Base-by-base conservation (phyloP, 768 basidiomycete species). In the Serendipita indica region DNA sequence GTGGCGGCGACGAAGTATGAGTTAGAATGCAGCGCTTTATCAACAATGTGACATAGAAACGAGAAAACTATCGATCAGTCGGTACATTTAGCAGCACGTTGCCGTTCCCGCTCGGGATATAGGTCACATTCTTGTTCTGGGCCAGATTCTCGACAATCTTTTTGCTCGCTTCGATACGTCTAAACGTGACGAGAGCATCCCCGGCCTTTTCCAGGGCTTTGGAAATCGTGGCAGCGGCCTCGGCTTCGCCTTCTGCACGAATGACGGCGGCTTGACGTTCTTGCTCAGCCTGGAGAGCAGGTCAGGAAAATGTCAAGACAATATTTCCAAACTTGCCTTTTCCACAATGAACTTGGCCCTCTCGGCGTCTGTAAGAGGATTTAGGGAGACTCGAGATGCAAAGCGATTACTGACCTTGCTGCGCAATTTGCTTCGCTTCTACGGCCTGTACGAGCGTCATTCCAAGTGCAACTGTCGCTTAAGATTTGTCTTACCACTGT, bases 331-430 rank as follows among this genome's bases (percentile, higher is more conserved):
- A 65, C 75, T 58, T 61, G 89, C 91, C 79, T 96, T 97, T 75
- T 99, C 96, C 62, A 99, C 96, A 63, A 98, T 88, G 71, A 97
- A 99, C 72, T 97, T 98, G 60, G 96, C 96, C 33, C 96, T 83
- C 73, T 99, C 96, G 62, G 96, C 96, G 72, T 98, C 94, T 92
- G 64, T 28, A 35, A 35, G 12, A 12, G 45, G 33, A 41, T 57
- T 57, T 56, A 61, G 61, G 54, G 62, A 61, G 28, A 28, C 20
- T 41, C 14, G 25, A 14, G 33, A 18, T 27, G 30, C 32, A 3
- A 13, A 18, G 33, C 33, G 13, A 13, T 25, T 28, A 62, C 73
- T 49, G 64, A 89, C 89, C 89, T 79, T 99, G 96, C 70, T 99
- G 96, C 7, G 96, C 96, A 69, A 99, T 97, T 71, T 98, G 96